Base-by-base conservation (phyloP, 2,329 filamentous ascomycete genomes). In the Apiospora koreana region DNA sequence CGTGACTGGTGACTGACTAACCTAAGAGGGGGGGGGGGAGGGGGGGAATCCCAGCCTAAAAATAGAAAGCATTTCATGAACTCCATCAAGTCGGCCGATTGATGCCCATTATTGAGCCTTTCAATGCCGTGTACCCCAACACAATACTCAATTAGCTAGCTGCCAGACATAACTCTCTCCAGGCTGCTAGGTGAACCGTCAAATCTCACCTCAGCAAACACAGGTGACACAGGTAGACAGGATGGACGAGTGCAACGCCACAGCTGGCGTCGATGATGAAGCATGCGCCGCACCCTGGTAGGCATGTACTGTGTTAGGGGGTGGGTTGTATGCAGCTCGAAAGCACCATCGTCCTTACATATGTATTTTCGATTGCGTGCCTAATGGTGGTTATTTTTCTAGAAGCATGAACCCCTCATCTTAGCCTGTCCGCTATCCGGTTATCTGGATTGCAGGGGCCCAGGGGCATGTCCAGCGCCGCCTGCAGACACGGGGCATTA, bases 341-440 rank as follows among this genome's bases (percentile, higher is more conserved):
- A 35, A 35, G 16, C 50, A 54, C 21, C 54, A 23, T 38, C 54
- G 31, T 62, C 31, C 2, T 38, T 38, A 21, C n/a, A 3, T 16
- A 7, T 35, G 50, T 35, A 31, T 38, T 38, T 31, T 9, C 18
- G 50, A 18, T 25, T 31, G 25, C 35, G 4, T 54, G 16, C 28
- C 25, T 58, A 18, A n/a, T 38, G n/a, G n/a, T n/a, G n/a, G n/a
- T n/a, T n/a, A 7, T 23, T 62, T 62, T 62, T 38, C 54, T 62
- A 62, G 54, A 62, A 62, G 54, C 54, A 62, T 38, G 54, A 62
- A 38, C 54, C 54, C 54, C 54, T 62, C 54, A 54, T 62, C 54
- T 62, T 62, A 62, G 28, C 54, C 54, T 62, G 54, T 38, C 31
- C 54, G 28, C 31, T 62, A 62, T 62, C 54, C 54, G 54, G 54